Evolutionary conservation across 2,329 filamentous ascomycete genomes (phyloP).

Genomic region (Chrysoporthe austroafricana): DNA sequence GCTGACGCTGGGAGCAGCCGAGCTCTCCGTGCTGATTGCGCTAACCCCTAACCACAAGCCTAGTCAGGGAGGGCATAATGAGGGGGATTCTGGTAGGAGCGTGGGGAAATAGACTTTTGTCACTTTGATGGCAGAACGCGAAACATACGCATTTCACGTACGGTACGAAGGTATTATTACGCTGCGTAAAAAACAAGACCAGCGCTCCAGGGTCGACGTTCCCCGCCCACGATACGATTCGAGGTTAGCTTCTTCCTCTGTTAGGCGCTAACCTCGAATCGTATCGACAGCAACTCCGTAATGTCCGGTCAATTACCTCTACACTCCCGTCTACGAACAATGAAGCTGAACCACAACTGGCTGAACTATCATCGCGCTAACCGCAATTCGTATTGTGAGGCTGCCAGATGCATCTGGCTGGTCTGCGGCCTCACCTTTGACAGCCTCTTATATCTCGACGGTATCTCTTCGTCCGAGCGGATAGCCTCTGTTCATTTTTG

Average conservation of each 20-base stretch:
- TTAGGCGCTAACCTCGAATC: conserved; percentile 6
- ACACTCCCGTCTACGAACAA: background rate
- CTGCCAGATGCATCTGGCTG: background rate
- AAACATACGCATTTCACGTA: background rate
- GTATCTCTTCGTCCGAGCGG: background rate
- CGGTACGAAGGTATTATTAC: background rate
- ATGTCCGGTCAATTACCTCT: background rate
- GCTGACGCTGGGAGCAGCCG: background rate
- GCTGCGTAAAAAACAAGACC: background rate
- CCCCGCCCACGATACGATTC: background rate
- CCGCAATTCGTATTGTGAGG: background rate
- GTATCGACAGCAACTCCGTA: background rate
- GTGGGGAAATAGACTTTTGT: background rate
- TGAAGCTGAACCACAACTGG: background rate
- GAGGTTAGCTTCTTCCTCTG: conserved; percentile 6
- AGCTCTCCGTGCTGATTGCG: background rate
- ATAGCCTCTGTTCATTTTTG: background rate
- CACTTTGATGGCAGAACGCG: background rate
- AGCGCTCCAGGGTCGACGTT: background rate
- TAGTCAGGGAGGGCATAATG: too few species aligned
- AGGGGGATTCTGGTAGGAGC: background rate
- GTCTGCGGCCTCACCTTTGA: background rate
- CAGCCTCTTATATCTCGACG: conserved; percentile 4
- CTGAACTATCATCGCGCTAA: background rate
- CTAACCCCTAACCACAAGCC: too few species aligned